Evolutionary conservation across 805 yeast genomes (phyloP), one percentile per base, ranked within the genome.

Genomic region (Kazachstania taianensis): DNA sequence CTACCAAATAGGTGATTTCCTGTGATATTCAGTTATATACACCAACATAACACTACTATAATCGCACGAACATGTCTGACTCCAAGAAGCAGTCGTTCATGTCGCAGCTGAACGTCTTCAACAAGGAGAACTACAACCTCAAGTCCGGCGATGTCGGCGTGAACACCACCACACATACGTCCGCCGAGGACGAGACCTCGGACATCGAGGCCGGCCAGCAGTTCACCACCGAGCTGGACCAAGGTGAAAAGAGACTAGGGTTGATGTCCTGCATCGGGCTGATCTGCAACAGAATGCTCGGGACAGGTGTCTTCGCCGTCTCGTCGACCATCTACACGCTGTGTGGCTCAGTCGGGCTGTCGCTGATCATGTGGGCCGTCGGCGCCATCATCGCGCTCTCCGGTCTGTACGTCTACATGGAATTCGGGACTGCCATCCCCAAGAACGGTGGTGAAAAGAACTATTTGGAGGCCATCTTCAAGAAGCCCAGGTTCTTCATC

Each of bases 391-490:
- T 81, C 44, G 81, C 89, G 4, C 59, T 71, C 7, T 57, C 75
- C 23, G 81, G 81, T 24, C 56, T 79, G 46, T 68, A 73, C 50
- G 84, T 78, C 3, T 82, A 81, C 56, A 73, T 81, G 75, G 92
- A 81, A 52, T 78, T 80, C 55, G 94, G 94, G 12, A 72, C 81
- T 5, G 78, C 78, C 29, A 73, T 81, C 39, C 83, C 84, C 32
- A 72, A 80, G 61, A 81, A 82, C 50, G 94, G 94, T 45, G 94
- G 92, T 46, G 94, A 83, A 52, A 81, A 81, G 59, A 81, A 80
- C 50, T 83, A 83, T 53, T 61, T 83, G 47, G 92, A 82, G 54
- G 78, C 70, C 46, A 72, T 81, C 33, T 83, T 67, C 61, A 67
- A 66, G 33, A 74, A 71, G 46, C 94, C 94, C 28, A 70, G 64